Evolutionary conservation across 1,139 yeast species (phyloP).

Genomic region (Magnusiomyces tetraspermus): DNA sequence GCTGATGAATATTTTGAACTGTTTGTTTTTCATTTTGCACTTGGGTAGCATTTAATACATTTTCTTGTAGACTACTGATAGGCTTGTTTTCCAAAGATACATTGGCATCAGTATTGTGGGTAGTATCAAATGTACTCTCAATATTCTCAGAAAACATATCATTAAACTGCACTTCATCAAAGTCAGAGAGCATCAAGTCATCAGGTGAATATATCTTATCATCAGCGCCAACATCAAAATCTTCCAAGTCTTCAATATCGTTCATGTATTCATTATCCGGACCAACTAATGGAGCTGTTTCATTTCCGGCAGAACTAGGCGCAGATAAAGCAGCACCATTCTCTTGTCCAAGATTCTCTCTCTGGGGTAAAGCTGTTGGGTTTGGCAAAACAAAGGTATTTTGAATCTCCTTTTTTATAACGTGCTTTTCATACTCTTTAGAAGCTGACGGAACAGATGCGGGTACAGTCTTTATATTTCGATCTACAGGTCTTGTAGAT

Average conservation of each 20-base stretch:
- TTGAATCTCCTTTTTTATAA: too few species aligned
- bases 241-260: not conserved
- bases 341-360: too few species aligned
- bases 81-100: too few species aligned
- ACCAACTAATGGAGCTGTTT: not conserved
- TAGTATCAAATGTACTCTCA: not conserved
- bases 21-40: too few species aligned
- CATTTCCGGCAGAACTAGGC: not conserved
- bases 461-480: not conserved
- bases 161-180: not conserved
- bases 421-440: too few species aligned
- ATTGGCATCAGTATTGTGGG: not conserved
- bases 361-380: too few species aligned
- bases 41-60: too few species aligned
- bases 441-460: too few species aligned
- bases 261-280: not conserved
- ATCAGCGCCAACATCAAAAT: not conserved
- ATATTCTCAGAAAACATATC: not conserved
- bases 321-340: too few species aligned
- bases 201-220: not conserved
- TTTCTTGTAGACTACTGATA: too few species aligned
- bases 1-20: too few species aligned
- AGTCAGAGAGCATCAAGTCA: not conserved
- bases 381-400: too few species aligned
- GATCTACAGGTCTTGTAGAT: not conserved